These are phyloP conservation scores for Talaromyces rugulosus DNA, from an alignment of 2,329 filamentous ascomycete species.

Conservation along the genomic window DNA sequence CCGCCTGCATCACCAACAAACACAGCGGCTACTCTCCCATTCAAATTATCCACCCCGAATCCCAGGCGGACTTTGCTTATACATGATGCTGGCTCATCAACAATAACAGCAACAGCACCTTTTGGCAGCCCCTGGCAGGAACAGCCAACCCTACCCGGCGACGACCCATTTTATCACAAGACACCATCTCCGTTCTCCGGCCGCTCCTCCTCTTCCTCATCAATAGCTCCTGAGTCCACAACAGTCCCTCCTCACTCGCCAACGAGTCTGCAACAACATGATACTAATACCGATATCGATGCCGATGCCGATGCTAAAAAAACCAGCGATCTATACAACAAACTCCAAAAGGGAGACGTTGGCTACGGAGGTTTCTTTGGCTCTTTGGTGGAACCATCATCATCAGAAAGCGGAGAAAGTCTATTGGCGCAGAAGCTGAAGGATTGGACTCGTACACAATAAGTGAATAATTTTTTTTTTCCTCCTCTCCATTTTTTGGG, in stretches of 20 bases:
- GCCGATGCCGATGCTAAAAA: not conserved
- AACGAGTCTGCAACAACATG: not conserved
- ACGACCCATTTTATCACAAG: not conserved
- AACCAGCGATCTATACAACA: conserved; percentile 54
- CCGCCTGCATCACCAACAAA: not conserved
- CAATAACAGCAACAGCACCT: not conserved
- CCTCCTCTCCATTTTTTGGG: too few relatives aligned
- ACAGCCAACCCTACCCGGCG: not conserved
- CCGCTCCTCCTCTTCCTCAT: not conserved
- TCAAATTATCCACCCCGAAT: not conserved
- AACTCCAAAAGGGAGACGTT: conserved; percentile 62
- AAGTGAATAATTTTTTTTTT: not conserved
- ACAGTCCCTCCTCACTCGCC: not conserved
- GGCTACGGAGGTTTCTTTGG: conserved; percentile 56
- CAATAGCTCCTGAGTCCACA: not conserved
- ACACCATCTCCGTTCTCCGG: not conserved
- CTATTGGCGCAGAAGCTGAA: conserved; percentile 65
- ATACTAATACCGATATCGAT: not conserved
- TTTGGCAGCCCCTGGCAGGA: not conserved
- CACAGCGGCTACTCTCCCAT: not conserved
- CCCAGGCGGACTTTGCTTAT: not conserved
- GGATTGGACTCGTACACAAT: conserved; percentile 51
- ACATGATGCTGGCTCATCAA: not conserved
- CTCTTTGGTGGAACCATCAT: conserved; percentile 33
- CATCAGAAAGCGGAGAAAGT: conserved; percentile 53